Evolutionary conservation across 345 rosid species (phyloP).

Genomic region (Euphorbia lathyris): DNA sequence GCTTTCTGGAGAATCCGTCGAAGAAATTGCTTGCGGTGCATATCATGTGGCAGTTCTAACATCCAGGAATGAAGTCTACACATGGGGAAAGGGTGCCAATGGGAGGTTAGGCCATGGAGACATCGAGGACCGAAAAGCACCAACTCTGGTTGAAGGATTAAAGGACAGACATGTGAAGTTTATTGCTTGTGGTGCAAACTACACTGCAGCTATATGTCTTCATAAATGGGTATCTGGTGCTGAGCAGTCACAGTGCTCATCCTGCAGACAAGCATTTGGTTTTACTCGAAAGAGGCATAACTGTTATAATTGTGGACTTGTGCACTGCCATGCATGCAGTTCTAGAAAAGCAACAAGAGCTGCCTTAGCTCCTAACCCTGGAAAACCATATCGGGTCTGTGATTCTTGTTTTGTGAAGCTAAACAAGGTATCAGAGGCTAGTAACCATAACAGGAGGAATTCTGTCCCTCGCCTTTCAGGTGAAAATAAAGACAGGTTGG

Average conservation of each 20-base stretch:
- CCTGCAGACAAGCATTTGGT: constrained; percentile 92
- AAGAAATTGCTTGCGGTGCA: constrained; percentile 87
- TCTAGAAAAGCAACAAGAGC: constrained; percentile 81
- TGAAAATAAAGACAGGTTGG: constrained; percentile 83
- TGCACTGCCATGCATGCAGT: constrained; percentile 95
- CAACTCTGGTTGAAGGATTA: constrained; percentile 74
- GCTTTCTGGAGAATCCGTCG: constrained; percentile 62
- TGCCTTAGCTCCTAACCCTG: constrained; percentile 80
- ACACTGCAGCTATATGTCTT: constrained; percentile 80
- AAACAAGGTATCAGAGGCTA: constrained; percentile 63
- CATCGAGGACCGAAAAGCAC: constrained; percentile 73
- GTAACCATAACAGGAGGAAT: constrained; percentile 53
- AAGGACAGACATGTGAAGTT: constrained; percentile 82
- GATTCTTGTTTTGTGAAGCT: constrained; percentile 80
- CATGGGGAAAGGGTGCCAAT: constrained; percentile 98
- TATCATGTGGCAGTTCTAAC: constrained; percentile 84
- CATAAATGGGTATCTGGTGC: constrained; percentile 92
- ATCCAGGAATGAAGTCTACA: constrained; percentile 77
- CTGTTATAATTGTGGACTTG: constrained; percentile 96
- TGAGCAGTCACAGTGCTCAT: constrained; percentile 88
- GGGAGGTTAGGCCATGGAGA: constrained; percentile 98
- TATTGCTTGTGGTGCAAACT: constrained; percentile 89
- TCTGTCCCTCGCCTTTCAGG: constrained; percentile 80
- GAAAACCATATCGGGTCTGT: constrained; percentile 87
- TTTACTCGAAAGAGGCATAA: constrained; percentile 92